phyloP scores from a whole-genome alignment of 1,284 basidiomycete genomes.

The Cutaneotrichosporon cavernicola region DNA sequence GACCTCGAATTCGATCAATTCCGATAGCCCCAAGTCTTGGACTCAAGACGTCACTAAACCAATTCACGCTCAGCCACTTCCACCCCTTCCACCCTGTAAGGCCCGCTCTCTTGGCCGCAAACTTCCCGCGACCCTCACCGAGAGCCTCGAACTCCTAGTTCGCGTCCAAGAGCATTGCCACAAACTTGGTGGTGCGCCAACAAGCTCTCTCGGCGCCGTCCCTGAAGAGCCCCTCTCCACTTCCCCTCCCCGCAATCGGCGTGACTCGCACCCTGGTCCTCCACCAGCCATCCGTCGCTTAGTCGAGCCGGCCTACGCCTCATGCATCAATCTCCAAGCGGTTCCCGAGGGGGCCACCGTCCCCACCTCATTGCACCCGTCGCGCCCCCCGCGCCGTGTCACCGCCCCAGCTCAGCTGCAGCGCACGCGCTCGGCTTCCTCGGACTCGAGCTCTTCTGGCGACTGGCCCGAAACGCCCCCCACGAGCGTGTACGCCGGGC shows the following conservation, averaged over 20 bases:
- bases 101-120: slow-evolving; percentile 28
- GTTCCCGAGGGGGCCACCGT: slow-evolving; percentile 11
- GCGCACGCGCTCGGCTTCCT: not conserved
- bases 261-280: not conserved
- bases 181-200: not conserved
- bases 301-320: not conserved
- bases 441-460: not conserved
- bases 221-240: not conserved
- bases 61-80: slow-evolving; percentile 2
- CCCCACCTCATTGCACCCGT: too few relatives aligned
- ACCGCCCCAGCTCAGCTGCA: not conserved
- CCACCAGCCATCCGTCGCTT: not conserved
- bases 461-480: slow-evolving; percentile 13
- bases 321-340: not conserved
- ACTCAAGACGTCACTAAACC: not conserved
- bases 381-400: not conserved
- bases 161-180: slow-evolving; percentile 15
- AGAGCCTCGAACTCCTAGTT: slow-evolving; percentile 35
- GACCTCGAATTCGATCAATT: not conserved
- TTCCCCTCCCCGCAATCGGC: not conserved
- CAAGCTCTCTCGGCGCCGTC: not conserved
- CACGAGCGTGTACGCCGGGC: not conserved
- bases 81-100: slow-evolving; percentile 8
- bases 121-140: slow-evolving; percentile 37
- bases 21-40: not conserved